Percentiles rank a stretch among this genome's conserved stretches.
Evolutionary conservation across 495 filamentous ascomycete species (phyloP).

Genomic region (Ramalina peruviana): DNA sequence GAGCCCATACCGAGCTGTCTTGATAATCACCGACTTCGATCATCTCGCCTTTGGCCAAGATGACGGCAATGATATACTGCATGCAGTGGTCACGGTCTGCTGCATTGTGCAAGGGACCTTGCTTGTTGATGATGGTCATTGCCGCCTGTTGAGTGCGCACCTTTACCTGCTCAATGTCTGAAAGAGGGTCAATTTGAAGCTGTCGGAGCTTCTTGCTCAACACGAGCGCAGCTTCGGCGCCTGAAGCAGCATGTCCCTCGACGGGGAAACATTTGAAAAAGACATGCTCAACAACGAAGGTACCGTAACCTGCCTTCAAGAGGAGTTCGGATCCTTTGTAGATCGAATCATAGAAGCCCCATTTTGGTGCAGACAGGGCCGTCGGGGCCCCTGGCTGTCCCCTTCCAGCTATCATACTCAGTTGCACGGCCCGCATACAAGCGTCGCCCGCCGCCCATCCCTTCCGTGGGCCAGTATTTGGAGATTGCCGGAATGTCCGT

Average conservation of each 20-base stretch:
- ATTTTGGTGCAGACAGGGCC: conserved; percentile 21
- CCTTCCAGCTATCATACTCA: conserved; percentile 18
- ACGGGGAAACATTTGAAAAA: conserved; percentile 26
- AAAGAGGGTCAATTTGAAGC: conserved; percentile 3
- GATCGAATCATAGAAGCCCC: conserved; percentile 25
- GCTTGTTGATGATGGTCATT: conserved; percentile 29
- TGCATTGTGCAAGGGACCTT: conserved; percentile 22
- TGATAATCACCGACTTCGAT: conserved; percentile 24
- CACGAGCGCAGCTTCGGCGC: conserved; percentile 24
- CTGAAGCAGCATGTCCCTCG: conserved; percentile 27
- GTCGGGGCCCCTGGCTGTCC: conserved; percentile 26
- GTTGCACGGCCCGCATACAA: conserved; percentile 29
- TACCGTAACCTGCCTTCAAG: conserved; percentile 19
- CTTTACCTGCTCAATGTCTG: conserved; percentile 15
- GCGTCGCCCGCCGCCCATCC: conserved; percentile 36
- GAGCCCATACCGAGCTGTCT: conserved; percentile 24
- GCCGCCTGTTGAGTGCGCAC: conserved; percentile 26
- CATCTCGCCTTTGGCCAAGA: conserved; percentile 22
- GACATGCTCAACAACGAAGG: conserved; percentile 24
- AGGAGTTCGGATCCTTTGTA: conserved; percentile 17
- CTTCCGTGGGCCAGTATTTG: conserved; percentile 29
- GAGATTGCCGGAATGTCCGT: conserved; percentile 21
- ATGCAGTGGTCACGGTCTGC: conserved; percentile 36
- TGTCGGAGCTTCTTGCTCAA: conserved; percentile 3
- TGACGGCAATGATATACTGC: conserved; percentile 28